Conservation (phyloP, 176 grass and related monocot genomes). For the Oryza rufipogon region DNA sequence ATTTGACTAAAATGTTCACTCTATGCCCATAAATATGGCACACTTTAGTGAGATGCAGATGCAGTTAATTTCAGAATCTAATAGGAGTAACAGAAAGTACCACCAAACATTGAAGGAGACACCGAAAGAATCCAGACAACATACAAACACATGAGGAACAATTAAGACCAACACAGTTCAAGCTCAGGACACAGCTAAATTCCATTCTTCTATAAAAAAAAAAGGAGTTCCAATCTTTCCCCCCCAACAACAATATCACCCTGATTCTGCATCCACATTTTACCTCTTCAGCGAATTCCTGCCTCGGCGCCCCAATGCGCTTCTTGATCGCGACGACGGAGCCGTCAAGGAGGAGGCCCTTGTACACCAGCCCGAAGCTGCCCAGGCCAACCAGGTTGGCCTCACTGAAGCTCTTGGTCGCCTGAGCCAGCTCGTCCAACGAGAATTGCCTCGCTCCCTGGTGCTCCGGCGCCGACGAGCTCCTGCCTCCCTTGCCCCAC, state of each 20-base stretch:
- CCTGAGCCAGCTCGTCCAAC: conserved; percentile 73
- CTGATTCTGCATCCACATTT: conserved; percentile 30
- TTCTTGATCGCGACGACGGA: conserved; percentile 87
- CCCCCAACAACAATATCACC: not conserved
- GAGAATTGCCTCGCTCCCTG: conserved; percentile 69
- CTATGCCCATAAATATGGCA: conserved; percentile 34
- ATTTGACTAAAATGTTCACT: conserved; percentile 24
- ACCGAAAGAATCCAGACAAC: not conserved
- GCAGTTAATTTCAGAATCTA: not conserved
- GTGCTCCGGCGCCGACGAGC: conserved; percentile 50
- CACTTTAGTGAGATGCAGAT: conserved; percentile 11
- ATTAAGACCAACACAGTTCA: conserved; percentile 19
- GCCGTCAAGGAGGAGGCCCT: conserved; percentile 87
- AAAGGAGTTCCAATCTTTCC: not conserved
- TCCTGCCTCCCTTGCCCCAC: conserved; percentile 65
- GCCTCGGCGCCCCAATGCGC: conserved; percentile 46
- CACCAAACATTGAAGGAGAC: conserved; percentile 13
- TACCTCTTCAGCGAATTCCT: conserved; percentile 87
- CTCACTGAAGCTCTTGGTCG: conserved; percentile 79
- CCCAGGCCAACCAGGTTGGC: conserved; percentile 75
- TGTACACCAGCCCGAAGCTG: conserved; percentile 92
- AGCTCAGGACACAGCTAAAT: not conserved
- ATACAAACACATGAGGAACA: not conserved
- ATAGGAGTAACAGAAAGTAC: conserved; percentile 5
- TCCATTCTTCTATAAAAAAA: not conserved